phyloP scores from a whole-genome alignment of 192 early-diverging fungal genomes.

The Coemansia sp. region DNA sequence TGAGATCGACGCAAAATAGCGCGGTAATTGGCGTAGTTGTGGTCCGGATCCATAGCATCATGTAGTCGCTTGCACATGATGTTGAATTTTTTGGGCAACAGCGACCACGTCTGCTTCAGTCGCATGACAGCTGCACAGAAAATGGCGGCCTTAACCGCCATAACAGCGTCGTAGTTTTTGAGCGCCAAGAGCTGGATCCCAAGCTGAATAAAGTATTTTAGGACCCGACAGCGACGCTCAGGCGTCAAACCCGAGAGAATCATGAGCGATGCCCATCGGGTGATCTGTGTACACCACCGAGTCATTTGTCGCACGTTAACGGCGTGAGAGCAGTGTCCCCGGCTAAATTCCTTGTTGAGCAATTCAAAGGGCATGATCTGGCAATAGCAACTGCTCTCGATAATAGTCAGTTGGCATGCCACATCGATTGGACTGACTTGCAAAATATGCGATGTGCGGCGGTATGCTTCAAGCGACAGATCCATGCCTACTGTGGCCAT shows the following conservation, averaged over 20 bases:
- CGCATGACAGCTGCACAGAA: constrained; percentile 70
- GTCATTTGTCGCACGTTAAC: constrained; percentile 74
- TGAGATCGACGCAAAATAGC: constrained; percentile 49
- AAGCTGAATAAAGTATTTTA: constrained; percentile 82
- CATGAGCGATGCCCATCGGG: constrained; percentile 72
- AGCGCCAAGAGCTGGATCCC: constrained; percentile 58
- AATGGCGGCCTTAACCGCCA: constrained; percentile 77
- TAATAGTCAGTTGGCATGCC: constrained; percentile 82
- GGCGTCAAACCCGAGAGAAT: constrained; percentile 72
- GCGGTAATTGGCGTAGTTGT: constrained; percentile 64
- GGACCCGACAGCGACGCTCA: constrained; percentile 61
- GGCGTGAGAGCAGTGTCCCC: constrained; percentile 53
- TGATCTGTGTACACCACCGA: constrained; percentile 66
- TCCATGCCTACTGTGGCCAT: constrained; percentile 53
- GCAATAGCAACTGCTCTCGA: constrained; percentile 65
- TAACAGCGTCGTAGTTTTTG: constrained; percentile 70
- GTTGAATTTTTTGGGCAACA: constrained; percentile 65
- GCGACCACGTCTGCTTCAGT: constrained; percentile 67
- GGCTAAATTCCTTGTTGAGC: constrained; percentile 63
- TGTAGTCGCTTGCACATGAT: constrained; percentile 61
- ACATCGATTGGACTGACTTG: constrained; percentile 79
- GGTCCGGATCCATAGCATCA: constrained; percentile 58
- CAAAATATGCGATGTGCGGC: constrained; percentile 58
- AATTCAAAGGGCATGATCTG: constrained; percentile 73
- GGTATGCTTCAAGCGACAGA: constrained; percentile 57